Percentiles rank a stretch among this genome's conserved stretches.
These are phyloP conservation scores for Rhodotorula sp. DNA, from an alignment of 1,284 basidiomycete genomes.

Conservation along the genomic window DNA sequence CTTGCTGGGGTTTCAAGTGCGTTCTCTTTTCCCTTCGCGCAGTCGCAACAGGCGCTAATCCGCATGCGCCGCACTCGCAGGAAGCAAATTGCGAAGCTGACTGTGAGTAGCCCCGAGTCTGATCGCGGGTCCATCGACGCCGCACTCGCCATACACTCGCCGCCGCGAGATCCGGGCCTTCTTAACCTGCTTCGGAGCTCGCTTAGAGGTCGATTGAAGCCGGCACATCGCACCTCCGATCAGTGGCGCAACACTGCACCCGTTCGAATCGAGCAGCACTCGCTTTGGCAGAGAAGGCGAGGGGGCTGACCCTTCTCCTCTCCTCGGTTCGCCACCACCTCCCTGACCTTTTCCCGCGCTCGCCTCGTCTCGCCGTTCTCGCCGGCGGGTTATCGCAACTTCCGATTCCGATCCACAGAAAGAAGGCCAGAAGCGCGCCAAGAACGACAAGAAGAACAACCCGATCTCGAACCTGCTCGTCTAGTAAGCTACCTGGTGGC, in stretches of 20 bases:
- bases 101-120: not conserved
- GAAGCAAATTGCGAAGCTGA: slow-evolving; percentile 33
- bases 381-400: not conserved
- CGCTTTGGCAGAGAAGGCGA: no score
- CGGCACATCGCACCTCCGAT: no score
- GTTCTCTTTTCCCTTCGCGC: not conserved
- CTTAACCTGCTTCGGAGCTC: not conserved
- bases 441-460: slow-evolving; percentile 23
- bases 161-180: not conserved
- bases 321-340: not conserved
- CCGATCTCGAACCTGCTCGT: slow-evolving; percentile 27
- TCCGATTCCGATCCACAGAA: not conserved
- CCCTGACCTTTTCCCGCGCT: not conserved
- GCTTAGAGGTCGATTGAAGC: no score
- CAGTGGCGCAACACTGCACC: no score
- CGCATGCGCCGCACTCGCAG: not conserved
- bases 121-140: no score
- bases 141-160: not conserved
- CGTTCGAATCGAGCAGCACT: no score
- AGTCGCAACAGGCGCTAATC: not conserved
- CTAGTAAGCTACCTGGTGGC: not conserved
- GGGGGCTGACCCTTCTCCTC: not conserved
- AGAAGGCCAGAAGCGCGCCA: slow-evolving; percentile 28
- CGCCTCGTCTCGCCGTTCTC: not conserved
- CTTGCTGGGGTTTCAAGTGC: slow-evolving; percentile 24